These are phyloP conservation scores for Citrus medica DNA, from an alignment of 345 rosid species.

Conservation along the genomic window DNA sequence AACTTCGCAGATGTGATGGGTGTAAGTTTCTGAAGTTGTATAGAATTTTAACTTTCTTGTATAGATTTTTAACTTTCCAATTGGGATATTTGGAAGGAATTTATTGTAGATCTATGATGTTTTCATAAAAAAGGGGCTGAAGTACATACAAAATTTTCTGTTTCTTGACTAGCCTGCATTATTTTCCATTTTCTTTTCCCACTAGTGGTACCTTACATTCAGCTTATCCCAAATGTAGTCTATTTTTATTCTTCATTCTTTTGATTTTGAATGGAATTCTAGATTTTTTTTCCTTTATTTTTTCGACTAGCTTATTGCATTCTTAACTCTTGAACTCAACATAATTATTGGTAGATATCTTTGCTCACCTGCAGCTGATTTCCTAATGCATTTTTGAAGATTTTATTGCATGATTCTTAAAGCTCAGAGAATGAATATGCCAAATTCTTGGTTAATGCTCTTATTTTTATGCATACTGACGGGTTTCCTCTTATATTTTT, in stretches of 20 bases:
- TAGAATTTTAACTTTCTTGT: neutral
- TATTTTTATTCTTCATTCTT: neutral
- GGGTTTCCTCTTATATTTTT: neutral
- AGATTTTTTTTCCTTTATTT: neutral
- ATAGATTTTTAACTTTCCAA: neutral
- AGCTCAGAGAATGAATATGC: no score
- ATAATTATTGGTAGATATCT: neutral
- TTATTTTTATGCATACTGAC: neutral
- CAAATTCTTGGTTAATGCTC: neutral
- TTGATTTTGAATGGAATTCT: neutral
- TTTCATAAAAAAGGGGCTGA: neutral
- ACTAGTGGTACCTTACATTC: neutral
- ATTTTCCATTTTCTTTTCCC: neutral
- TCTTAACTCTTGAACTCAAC: neutral
- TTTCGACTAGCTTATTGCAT: neutral
- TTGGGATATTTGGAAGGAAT: neutral
- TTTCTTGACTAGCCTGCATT: neutral
- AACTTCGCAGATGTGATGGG: conserved; percentile 14
- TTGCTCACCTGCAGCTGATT: neutral
- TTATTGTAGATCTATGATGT: neutral
- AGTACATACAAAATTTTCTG: neutral
- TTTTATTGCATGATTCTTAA: neutral
- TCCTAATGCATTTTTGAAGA: neutral
- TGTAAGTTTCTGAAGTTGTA: conserved; percentile 1
- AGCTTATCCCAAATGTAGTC: neutral